A percentile compares a stretch with the other conserved stretches of the same genome.
phyloP scores from a whole-genome alignment of 805 yeast species.

The Candida fluviatilis region DNA sequence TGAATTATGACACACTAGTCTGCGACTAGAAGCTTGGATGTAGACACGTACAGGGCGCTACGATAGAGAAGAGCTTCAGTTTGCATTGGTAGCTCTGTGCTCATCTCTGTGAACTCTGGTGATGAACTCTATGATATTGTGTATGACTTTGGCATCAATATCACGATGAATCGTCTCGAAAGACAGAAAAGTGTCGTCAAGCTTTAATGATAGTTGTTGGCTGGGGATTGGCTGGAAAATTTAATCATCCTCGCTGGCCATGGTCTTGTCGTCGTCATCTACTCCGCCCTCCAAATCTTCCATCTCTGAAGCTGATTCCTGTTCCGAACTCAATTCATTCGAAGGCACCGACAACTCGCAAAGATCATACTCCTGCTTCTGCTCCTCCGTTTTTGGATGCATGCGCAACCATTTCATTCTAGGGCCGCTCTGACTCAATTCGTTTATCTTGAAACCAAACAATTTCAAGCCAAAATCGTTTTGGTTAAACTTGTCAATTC shows the following conservation, averaged over 20 bases:
- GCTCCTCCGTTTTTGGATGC: constrained; percentile 60
- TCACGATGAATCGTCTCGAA: too few relatives aligned
- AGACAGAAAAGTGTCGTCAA: too few relatives aligned
- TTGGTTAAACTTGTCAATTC: constrained; percentile 45
- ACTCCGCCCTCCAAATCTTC: constrained; percentile 10
- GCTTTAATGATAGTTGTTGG: background rate
- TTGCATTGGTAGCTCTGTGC: too few relatives aligned
- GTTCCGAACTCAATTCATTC: constrained; percentile 20
- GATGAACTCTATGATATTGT: too few relatives aligned
- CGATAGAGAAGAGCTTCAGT: too few relatives aligned
- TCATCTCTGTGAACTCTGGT: too few relatives aligned
- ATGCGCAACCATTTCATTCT: constrained; percentile 93
- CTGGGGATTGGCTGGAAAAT: background rate
- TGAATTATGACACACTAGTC: constrained; percentile 1
- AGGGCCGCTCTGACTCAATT: constrained; percentile 76
- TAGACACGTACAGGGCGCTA: too few relatives aligned
- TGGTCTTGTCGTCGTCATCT: constrained; percentile 33
- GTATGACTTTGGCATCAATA: too few relatives aligned
- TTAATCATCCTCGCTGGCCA: constrained; percentile 35
- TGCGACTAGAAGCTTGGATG: background rate
- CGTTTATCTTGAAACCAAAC: constrained; percentile 83
- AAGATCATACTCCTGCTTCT: constrained; percentile 54
- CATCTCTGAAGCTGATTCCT: constrained; percentile 26
- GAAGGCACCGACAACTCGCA: constrained; percentile 62
- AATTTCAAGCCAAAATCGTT: constrained; percentile 65